A percentile compares a stretch with the other conserved stretches of the same genome.
Evolutionary conservation across 768 basidiomycete species (phyloP).

Genomic region (Gyrodon lividus): DNA sequence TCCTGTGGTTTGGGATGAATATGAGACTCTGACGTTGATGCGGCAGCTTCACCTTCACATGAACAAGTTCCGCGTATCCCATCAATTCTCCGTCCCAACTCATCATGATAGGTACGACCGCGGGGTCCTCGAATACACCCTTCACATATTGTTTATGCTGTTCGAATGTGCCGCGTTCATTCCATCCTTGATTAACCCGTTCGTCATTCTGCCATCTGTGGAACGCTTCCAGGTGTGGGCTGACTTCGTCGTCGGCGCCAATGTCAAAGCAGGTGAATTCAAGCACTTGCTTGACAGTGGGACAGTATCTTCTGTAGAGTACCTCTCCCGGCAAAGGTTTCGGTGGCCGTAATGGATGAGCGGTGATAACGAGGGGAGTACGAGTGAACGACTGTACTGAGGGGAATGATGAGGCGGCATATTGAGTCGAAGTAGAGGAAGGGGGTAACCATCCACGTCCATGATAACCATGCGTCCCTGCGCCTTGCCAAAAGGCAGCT

Average conservation of each 20-base stretch:
- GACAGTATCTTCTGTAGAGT: conserved; percentile 38
- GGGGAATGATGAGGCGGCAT: conserved; percentile 34
- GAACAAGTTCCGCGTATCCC: conserved; percentile 48
- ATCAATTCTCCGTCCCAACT: conserved; percentile 44
- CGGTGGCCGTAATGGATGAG: conserved; percentile 49
- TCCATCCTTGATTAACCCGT: conserved; percentile 47
- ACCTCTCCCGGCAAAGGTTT: conserved; percentile 43
- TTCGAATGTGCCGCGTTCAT: conserved; percentile 43
- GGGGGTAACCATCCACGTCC: conserved; percentile 32
- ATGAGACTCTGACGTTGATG: background rate
- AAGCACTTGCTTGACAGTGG: conserved; percentile 34
- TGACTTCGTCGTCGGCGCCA: conserved; percentile 8
- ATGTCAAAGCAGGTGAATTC: conserved; percentile 31
- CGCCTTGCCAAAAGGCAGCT: conserved; percentile 50
- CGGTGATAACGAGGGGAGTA: conserved; percentile 44
- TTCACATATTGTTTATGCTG: conserved; percentile 43
- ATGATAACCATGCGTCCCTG: conserved; percentile 38
- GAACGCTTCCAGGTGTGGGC: conserved; percentile 42
- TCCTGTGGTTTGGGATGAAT: conserved; percentile 9
- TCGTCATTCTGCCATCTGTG: conserved; percentile 50
- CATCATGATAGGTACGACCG: conserved; percentile 41
- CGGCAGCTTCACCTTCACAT: conserved; percentile 39
- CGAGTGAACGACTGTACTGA: conserved; percentile 42
- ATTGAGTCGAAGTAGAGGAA: conserved; percentile 28
- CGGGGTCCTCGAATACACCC: conserved; percentile 36